phyloP scores from a whole-genome alignment of 208 protist genomes.

The Phytomonas serpens region DNA sequence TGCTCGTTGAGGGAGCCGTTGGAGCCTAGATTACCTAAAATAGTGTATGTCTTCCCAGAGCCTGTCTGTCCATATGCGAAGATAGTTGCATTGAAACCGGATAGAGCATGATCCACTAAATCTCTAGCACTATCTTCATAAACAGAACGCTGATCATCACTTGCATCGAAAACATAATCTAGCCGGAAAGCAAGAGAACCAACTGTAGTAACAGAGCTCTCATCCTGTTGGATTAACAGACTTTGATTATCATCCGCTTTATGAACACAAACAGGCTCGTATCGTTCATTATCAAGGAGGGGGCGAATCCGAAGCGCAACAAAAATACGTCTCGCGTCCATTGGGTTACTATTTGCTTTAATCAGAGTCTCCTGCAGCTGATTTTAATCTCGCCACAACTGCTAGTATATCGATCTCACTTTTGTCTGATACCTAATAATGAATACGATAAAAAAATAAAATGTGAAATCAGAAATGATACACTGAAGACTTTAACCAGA shows the following conservation, averaged over 20 bases:
- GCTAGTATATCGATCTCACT: background rate
- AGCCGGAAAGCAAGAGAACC: slow-evolving; percentile 54
- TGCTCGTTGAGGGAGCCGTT: slow-evolving; percentile 26
- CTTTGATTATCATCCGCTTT: slow-evolving; percentile 68
- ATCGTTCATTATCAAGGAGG: slow-evolving; percentile 56
- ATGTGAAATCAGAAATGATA: background rate
- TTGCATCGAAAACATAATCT: slow-evolving; percentile 80
- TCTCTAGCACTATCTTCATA: slow-evolving; percentile 83
- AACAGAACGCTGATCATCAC: slow-evolving; percentile 58
- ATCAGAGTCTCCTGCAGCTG: background rate
- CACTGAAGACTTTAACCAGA: background rate
- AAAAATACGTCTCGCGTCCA: slow-evolving; percentile 66
- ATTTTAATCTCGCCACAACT: background rate
- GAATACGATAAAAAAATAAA: background rate
- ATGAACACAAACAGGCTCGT: slow-evolving; percentile 53
- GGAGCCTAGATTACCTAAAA: slow-evolving; percentile 57
- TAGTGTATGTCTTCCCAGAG: slow-evolving; percentile 89
- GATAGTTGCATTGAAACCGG: slow-evolving; percentile 72
- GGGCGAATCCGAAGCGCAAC: slow-evolving; percentile 82
- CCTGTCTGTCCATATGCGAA: slow-evolving; percentile 90
- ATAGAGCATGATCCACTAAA: slow-evolving; percentile 70
- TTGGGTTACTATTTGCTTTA: slow-evolving; percentile 16
- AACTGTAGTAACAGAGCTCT: slow-evolving; percentile 25
- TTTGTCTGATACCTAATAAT: background rate
- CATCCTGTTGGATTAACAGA: slow-evolving; percentile 60